Evolutionary conservation across 495 filamentous ascomycete species (phyloP), one percentile per base, ranked within the genome.

Genomic region (Penicillium roqueforti): DNA sequence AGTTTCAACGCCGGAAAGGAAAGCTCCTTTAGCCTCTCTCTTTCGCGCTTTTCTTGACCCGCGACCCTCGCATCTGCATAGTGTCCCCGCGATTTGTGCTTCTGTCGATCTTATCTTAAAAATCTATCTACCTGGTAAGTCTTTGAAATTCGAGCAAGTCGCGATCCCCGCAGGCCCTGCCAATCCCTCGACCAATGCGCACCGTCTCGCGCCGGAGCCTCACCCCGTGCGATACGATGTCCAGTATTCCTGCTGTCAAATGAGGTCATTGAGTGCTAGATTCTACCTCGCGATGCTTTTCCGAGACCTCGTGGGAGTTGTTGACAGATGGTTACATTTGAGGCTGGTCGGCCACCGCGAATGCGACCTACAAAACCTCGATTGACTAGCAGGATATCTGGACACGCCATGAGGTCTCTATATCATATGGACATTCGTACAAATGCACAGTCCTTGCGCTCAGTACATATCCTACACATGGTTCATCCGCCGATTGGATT

Each of bases 1-100:
- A 60, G 56, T 61, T 61, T 55, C 60, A 63, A 61, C 61, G 63
- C 61, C 63, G 63, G 63, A 67, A 67, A 67, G 55, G 63, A 67
- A 67, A 64, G 63, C 63, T 67, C 58, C 63, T 59, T 64, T 67
- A 55, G 58, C 55, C 62, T n/a, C 59, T 43, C 55, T 61, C 63
- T 59, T 64, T 67, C 58, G 63, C 63, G 61, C 63, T 57, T 57
- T 54, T 59, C 58, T 37, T 53, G 56, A 49, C 26, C 26, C 37
- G 36, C 51, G 51, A 51, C 39, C 50, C 36, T 46, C 41, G 47
- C 51, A 58, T 58, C 31, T 51, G 52, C 55, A 52, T 44, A 54
- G 52, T 57, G 42, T 13, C 38, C 42, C 44, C 34, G 50, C 48
- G 40, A 63, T 46, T 47, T 51, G 32, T 46, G 49, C 37, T 32